Conservation (phyloP, 257 asterid species). For the Thymus quinquecostatus region DNA sequence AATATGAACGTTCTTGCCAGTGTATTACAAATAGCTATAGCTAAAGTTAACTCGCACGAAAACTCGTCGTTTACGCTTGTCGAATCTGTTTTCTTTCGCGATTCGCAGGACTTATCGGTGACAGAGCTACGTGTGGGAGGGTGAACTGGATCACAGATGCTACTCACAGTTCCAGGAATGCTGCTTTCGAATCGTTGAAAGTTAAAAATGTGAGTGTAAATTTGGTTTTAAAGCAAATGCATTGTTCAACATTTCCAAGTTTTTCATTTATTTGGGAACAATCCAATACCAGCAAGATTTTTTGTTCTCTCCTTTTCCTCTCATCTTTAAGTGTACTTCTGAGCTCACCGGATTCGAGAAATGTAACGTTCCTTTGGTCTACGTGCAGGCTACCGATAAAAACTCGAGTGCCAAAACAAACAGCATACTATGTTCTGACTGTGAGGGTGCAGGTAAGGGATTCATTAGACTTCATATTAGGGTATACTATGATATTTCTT, state of each 20-base stretch:
- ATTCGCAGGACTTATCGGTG: conserved; percentile 47
- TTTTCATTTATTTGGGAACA: neutral
- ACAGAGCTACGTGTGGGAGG: conserved; percentile 29
- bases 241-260: neutral
- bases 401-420: conserved; percentile 37
- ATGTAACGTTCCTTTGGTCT: conserved; percentile 19
- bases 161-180: conserved; percentile 35
- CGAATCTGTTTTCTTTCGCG: conserved; percentile 13
- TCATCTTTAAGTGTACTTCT: neutral
- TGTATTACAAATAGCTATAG: too few species aligned
- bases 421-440: conserved; percentile 55
- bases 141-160: conserved; percentile 41
- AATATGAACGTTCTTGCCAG: too few species aligned
- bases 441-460: conserved; percentile 61
- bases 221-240: conserved; percentile 3
- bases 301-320: neutral
- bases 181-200: conserved; percentile 41
- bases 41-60: neutral
- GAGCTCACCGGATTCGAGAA: neutral
- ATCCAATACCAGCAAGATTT: neutral
- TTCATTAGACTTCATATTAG: neutral
- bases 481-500: neutral
- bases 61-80: too few species aligned
- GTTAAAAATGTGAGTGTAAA: conserved; percentile 40
- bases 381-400: conserved; percentile 45